These are phyloP conservation scores for Paralagenidium karlingii DNA, from an alignment of 352 stramenopile genomes.

Conservation along the genomic window DNA sequence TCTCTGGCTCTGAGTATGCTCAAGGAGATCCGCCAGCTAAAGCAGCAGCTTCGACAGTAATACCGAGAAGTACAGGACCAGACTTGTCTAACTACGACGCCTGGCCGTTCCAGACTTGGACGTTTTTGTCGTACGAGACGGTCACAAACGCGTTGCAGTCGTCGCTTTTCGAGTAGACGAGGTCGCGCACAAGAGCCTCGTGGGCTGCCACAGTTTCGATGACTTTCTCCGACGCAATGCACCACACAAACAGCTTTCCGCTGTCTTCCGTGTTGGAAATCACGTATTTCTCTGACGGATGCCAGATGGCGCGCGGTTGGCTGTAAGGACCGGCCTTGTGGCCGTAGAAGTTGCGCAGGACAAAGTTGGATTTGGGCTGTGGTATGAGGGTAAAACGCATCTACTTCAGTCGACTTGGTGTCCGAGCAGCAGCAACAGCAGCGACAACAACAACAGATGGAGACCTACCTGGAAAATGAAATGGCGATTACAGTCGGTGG, in stretches of 20 bases:
- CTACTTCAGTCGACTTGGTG: not conserved
- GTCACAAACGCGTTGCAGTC: slow-evolving; percentile 19
- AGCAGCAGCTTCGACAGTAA: too few species aligned
- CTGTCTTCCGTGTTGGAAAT: slow-evolving; percentile 73
- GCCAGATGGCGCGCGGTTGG: slow-evolving; percentile 55
- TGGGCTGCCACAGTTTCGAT: slow-evolving; percentile 56
- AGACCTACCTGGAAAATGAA: slow-evolving; percentile 55
- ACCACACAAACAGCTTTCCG: slow-evolving; percentile 52
- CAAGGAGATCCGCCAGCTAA: slow-evolving; percentile 61
- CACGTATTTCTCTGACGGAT: slow-evolving; percentile 73
- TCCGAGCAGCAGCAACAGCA: not conserved
- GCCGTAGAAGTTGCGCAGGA: slow-evolving; percentile 66
- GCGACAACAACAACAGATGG: not conserved
- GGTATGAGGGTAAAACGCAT: slow-evolving; percentile 1
- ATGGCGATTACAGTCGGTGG: slow-evolving; percentile 70
- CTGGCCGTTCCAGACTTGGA: slow-evolving; percentile 39
- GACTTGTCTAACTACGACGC: not conserved
- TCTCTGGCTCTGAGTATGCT: slow-evolving; percentile 41
- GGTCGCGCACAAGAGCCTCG: slow-evolving; percentile 50
- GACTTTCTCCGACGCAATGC: slow-evolving; percentile 61
- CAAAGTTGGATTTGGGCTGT: slow-evolving; percentile 47
- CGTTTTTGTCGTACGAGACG: slow-evolving; percentile 68
- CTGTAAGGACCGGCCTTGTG: slow-evolving; percentile 77
- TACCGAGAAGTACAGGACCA: too few species aligned
- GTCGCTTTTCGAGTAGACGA: slow-evolving; percentile 2